Percentiles rank a stretch among this genome's conserved stretches.
Conservation (phyloP, 2,329 filamentous ascomycete species). For the Cladophialophora psammophila region DNA sequence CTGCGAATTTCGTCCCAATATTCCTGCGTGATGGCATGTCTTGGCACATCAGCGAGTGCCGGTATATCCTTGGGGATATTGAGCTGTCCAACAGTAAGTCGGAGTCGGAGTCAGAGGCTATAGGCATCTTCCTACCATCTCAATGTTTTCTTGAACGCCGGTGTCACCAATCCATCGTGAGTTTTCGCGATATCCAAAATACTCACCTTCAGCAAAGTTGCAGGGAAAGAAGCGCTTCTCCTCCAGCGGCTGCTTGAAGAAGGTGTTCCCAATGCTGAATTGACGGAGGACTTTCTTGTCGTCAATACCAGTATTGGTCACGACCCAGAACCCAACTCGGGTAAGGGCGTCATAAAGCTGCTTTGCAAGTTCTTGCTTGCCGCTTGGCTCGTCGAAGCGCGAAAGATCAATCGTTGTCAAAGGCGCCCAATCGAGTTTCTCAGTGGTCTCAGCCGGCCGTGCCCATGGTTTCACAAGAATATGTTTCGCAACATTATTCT, state of each 20-base stretch:
- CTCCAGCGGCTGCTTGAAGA: constrained; percentile 52
- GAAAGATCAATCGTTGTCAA: constrained; percentile 64
- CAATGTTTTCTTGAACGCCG: constrained; percentile 49
- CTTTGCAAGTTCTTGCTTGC: constrained; percentile 61
- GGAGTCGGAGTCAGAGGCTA: not conserved
- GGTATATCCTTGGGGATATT: constrained; percentile 46
- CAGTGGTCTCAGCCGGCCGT: constrained; percentile 40
- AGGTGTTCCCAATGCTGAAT: constrained; percentile 44
- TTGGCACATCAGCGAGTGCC: constrained; percentile 41
- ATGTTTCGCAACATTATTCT: constrained; percentile 35
- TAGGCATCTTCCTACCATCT: constrained; percentile 42
- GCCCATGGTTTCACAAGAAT: constrained; percentile 48
- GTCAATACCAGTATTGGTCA: constrained; percentile 38
- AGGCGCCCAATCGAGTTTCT: constrained; percentile 57
- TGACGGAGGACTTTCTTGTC: constrained; percentile 43
- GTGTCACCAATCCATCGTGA: constrained; percentile 48
- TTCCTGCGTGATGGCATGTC: constrained; percentile 41
- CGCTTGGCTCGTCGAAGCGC: constrained; percentile 61
- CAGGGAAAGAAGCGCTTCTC: constrained; percentile 62
- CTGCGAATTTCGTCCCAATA: constrained; percentile 42
- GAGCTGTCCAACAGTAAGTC: constrained; percentile 35
- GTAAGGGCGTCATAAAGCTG: constrained; percentile 63
- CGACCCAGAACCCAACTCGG: constrained; percentile 45
- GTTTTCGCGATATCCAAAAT: constrained; percentile 46
- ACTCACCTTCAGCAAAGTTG: constrained; percentile 45